These are phyloP conservation scores for Lichtheimia ornata DNA, from an alignment of 371 early-diverging fungal species.

Conservation along the genomic window DNA sequence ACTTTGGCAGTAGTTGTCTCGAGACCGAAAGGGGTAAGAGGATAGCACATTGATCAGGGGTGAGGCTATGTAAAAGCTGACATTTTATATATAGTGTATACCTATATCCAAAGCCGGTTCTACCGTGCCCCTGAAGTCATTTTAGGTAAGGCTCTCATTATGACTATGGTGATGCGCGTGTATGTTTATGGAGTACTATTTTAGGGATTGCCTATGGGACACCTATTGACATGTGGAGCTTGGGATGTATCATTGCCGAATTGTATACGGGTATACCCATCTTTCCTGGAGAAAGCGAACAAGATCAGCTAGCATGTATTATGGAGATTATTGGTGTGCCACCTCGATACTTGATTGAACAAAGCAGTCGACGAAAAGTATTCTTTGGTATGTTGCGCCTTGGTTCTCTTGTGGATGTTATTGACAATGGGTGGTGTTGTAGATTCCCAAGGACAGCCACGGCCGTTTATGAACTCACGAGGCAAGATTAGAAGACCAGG, in stretches of 20 bases:
- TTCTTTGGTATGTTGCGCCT: slow-evolving; percentile 73
- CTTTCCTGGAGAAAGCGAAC: slow-evolving; percentile 97
- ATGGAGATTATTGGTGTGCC: slow-evolving; percentile 89
- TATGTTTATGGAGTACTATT: background rate
- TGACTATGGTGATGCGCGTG: background rate
- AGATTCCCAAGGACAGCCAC: slow-evolving; percentile 65
- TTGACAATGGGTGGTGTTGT: slow-evolving; percentile 9
- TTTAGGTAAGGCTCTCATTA: slow-evolving; percentile 49
- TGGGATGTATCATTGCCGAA: slow-evolving; percentile 97
- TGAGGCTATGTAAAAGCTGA: background rate
- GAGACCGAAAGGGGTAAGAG: slow-evolving; percentile 56
- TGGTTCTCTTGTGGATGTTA: background rate
- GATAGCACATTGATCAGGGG: background rate
- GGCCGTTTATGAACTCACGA: slow-evolving; percentile 76
- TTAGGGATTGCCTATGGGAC: slow-evolving; percentile 63
- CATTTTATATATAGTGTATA: slow-evolving; percentile 59
- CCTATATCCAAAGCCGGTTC: slow-evolving; percentile 95
- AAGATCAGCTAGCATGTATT: slow-evolving; percentile 92
- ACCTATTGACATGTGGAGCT: slow-evolving; percentile 97
- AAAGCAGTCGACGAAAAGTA: slow-evolving; percentile 71
- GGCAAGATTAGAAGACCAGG: slow-evolving; percentile 81
- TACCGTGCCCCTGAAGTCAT: slow-evolving; percentile 97
- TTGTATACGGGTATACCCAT: slow-evolving; percentile 88
- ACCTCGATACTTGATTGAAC: slow-evolving; percentile 69
- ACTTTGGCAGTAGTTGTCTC: slow-evolving; percentile 88